Evolutionary conservation across 2,329 filamentous ascomycete genomes (phyloP), one percentile per base, ranked within the genome.

Genomic region (Lojkania enalia): DNA sequence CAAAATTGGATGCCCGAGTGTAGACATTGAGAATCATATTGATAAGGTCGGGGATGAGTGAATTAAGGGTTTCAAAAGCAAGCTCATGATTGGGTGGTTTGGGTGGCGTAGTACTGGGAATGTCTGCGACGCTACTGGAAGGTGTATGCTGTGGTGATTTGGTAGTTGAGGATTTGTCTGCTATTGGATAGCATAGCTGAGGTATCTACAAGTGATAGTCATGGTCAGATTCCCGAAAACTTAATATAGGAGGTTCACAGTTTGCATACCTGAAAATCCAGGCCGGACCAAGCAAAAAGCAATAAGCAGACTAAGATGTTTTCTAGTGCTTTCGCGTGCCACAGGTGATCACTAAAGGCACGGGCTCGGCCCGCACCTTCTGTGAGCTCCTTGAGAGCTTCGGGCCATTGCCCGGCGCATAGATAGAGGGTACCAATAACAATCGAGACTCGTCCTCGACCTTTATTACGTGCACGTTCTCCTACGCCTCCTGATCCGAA

Each of bases 241-340:
- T n/a, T n/a, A n/a, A 15, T 3, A 4, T 19, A 16, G 5, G 14
- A 18, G 3, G 5, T 6, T 15, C 2, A n/a, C 11, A 19, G 20
- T 15, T 32, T 25, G 57, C 74, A 66, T 52, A 94, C 80, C 58
- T 85, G 80, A 58, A 97, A 97, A 61, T 94, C 87, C 59, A 92
- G 77, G 3, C 85, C 87, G 25, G 86, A 82, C 88, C 90, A 96
- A 20, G 85, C 87, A 50, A 95, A 83, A 58, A 97, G 81, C 30
- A 97, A 64, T 55, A 97, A 78, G 61, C 87, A 90, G 19, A 95
- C 78, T 35, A 94, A 74, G 48, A 95, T 88, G 20, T 91, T 84
- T 65, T 99, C 95, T 15, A 99, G 77, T 1, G 90, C 91, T 71
- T 97, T 97, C 14, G 88, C 94, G 71, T 96, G 90, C 92, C 94